phyloP scores from a whole-genome alignment of 2,329 filamentous ascomycete genomes.

The Alternaria panax region DNA sequence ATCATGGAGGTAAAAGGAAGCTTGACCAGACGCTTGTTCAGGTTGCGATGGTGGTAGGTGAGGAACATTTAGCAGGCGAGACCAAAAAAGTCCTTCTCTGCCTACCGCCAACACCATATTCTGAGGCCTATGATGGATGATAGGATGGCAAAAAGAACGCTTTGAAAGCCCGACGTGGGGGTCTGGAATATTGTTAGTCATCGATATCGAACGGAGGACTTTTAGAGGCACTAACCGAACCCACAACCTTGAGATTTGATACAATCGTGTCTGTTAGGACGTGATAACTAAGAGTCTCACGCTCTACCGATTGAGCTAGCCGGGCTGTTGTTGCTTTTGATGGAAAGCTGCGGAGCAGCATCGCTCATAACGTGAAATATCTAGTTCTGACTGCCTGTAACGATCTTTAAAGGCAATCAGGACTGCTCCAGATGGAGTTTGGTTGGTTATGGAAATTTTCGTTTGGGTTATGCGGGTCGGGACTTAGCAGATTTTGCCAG shows the following conservation, averaged over 20 bases:
- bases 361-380: background rate
- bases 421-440: background rate
- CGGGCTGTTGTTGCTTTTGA: slow-evolving; percentile 17
- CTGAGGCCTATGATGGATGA: background rate
- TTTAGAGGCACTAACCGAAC: slow-evolving; percentile 7
- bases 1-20: background rate
- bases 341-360: background rate
- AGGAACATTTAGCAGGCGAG: background rate
- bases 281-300: slow-evolving; percentile 49
- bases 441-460: background rate
- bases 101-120: background rate
- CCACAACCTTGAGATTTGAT: slow-evolving; percentile 25
- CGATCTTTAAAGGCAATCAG: too few species aligned
- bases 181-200: background rate
- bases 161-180: slow-evolving; percentile 21
- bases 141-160: background rate
- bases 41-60: background rate
- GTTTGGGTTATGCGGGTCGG: background rate
- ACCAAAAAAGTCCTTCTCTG: background rate
- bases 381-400: background rate
- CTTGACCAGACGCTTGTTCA: background rate
- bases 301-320: slow-evolving; percentile 51
- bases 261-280: slow-evolving; percentile 15
- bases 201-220: background rate
- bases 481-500: background rate